A percentile compares a stretch with the other conserved stretches of the same genome.
These are phyloP conservation scores for Paracamarosporium sp. DNA, from an alignment of 2,329 filamentous ascomycete genomes.

Conservation along the genomic window DNA sequence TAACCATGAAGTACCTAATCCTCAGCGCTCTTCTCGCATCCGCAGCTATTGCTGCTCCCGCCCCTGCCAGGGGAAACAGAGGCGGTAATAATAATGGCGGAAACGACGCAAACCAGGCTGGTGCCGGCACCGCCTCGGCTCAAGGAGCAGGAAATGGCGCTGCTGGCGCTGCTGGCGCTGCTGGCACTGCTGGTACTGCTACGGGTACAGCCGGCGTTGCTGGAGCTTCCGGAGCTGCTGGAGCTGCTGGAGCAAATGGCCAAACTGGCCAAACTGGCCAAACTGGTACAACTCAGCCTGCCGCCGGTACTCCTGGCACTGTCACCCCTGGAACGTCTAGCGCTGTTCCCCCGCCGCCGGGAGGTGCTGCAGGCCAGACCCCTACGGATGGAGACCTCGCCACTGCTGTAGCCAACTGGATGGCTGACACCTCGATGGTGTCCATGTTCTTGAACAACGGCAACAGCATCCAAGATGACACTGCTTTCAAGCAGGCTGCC, in stretches of 20 bases:
- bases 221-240: neutral
- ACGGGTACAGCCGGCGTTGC: neutral
- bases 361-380: slow-evolving; percentile 28
- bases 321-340: neutral
- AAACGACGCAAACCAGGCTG: slow-evolving; percentile 8
- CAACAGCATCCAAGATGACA: slow-evolving; percentile 39
- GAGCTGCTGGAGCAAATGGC: neutral
- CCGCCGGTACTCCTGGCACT: neutral
- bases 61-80: slow-evolving; percentile 23
- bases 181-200: neutral
- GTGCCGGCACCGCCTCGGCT: slow-evolving; percentile 3
- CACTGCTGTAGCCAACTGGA: slow-evolving; percentile 46
- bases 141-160: neutral
- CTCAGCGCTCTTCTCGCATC: slow-evolving; percentile 41
- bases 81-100: slow-evolving; percentile 18
- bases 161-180: slow-evolving; percentile 1
- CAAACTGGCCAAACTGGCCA: neutral
- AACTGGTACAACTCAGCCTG: neutral
- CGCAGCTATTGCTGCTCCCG: slow-evolving; percentile 39
- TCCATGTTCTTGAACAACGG: slow-evolving; percentile 47
- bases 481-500: slow-evolving; percentile 44
- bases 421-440: slow-evolving; percentile 47
- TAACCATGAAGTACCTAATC: slow-evolving; percentile 46
- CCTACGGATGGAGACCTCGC: slow-evolving; percentile 36
- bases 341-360: slow-evolving; percentile 10